Evolutionary conservation across 2,329 filamentous ascomycete species (phyloP).

Genomic region (Scedosporium aurantiacum): DNA sequence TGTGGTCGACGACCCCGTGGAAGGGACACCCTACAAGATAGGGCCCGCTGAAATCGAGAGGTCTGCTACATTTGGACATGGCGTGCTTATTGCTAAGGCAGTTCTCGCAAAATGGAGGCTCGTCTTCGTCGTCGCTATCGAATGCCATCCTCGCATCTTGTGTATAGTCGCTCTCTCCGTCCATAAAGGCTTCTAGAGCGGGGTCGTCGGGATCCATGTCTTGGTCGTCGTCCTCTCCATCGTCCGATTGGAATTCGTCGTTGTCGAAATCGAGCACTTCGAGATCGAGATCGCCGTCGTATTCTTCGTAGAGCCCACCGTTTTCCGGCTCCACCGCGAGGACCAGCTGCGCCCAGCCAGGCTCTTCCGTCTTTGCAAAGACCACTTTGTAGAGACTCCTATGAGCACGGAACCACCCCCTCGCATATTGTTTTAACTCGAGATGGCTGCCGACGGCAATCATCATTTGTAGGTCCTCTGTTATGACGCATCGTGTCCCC

Average conservation of each 20-base stretch:
- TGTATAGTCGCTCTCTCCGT: background rate
- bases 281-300: background rate
- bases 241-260: background rate
- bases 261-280: conserved; percentile 3
- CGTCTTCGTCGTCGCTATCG: background rate
- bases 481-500: conserved; percentile 5
- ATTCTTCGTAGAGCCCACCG: background rate
- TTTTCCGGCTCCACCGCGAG: background rate
- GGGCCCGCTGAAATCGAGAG: background rate
- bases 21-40: conserved; percentile 3
- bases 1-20: background rate
- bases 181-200: background rate
- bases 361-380: background rate
- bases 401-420: conserved; percentile 4
- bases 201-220: background rate
- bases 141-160: background rate
- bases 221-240: background rate
- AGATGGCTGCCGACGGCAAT: background rate
- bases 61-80: background rate
- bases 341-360: conserved; percentile 1
- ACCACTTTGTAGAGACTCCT: background rate
- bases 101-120: background rate
- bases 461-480: conserved; percentile 3
- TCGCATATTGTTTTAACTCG: conserved; percentile 1
- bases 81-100: background rate